Conservation (phyloP, 352 stramenopile genomes). For the Globisporangium parvum region DNA sequence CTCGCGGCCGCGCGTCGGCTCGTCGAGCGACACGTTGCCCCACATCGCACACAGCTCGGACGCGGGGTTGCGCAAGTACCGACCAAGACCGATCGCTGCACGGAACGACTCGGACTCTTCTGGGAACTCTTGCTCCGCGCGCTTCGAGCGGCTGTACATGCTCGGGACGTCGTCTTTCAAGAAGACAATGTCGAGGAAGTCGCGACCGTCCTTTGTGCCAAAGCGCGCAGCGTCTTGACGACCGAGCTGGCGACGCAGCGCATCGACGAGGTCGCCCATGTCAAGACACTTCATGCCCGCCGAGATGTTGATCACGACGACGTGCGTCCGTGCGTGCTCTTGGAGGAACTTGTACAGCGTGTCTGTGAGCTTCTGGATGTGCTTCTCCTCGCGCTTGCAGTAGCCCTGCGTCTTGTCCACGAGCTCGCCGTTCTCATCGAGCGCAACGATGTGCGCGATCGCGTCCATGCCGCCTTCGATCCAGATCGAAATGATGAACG, state of each 20-base stretch:
- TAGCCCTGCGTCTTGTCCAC: slow-evolving; percentile 85
- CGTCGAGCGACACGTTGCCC: slow-evolving; percentile 74
- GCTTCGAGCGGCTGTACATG: slow-evolving; percentile 86
- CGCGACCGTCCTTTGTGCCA: slow-evolving; percentile 66
- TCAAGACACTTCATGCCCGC: slow-evolving; percentile 88
- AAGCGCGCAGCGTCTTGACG: slow-evolving; percentile 65
- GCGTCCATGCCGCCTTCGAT: slow-evolving; percentile 72
- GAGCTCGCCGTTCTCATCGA: slow-evolving; percentile 83
- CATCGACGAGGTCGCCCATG: slow-evolving; percentile 84
- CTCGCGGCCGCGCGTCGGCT: slow-evolving; percentile 71
- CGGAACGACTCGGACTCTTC: slow-evolving; percentile 80
- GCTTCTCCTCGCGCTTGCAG: slow-evolving; percentile 69
- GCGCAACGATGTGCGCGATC: slow-evolving; percentile 78
- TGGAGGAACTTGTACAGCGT: slow-evolving; percentile 79
- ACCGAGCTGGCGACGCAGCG: slow-evolving; percentile 66
- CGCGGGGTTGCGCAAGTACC: slow-evolving; percentile 80
- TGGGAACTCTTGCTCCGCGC: slow-evolving; percentile 76
- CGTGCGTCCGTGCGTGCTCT: slow-evolving; percentile 73
- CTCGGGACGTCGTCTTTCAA: slow-evolving; percentile 85
- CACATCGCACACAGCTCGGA: slow-evolving; percentile 85
- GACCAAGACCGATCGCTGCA: slow-evolving; percentile 66
- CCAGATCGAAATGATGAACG: slow-evolving; percentile 85
- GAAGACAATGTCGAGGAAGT: slow-evolving; percentile 86
- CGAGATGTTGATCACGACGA: slow-evolving; percentile 87
- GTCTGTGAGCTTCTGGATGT: slow-evolving; percentile 68